These are phyloP conservation scores for Panicum hallii DNA, from an alignment of 202 grass and related monocot species.

Conservation along the genomic window DNA sequence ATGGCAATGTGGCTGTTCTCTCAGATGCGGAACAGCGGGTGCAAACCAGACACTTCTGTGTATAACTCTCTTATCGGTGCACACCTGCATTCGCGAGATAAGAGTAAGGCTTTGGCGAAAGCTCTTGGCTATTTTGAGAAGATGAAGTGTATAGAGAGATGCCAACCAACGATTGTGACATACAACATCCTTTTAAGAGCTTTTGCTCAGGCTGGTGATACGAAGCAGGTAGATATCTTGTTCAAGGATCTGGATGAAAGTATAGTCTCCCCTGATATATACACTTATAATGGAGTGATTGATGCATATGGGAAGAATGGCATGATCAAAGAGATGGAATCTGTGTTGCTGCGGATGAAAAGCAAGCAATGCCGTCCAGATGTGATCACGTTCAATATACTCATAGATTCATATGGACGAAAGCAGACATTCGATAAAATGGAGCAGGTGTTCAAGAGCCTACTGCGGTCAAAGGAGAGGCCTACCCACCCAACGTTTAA, in stretches of 20 bases:
- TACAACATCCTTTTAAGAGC: slow-evolving; percentile 98
- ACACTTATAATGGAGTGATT: slow-evolving; percentile 86
- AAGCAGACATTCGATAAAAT: slow-evolving; percentile 94
- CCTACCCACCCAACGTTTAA: slow-evolving; percentile 93
- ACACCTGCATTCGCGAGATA: slow-evolving; percentile 87
- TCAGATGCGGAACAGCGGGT: slow-evolving; percentile 91
- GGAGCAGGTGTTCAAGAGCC: slow-evolving; percentile 97
- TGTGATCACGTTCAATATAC: slow-evolving; percentile 96
- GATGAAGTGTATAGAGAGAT: slow-evolving; percentile 92
- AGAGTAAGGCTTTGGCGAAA: slow-evolving; percentile 80
- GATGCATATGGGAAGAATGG: slow-evolving; percentile 93
- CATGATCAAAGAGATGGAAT: slow-evolving; percentile 96
- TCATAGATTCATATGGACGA: slow-evolving; percentile 89
- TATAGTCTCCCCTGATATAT: slow-evolving; percentile 72
- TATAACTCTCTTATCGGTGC: slow-evolving; percentile 89
- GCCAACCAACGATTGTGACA: slow-evolving; percentile 84
- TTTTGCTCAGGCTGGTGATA: slow-evolving; percentile 80
- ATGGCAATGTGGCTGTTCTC: slow-evolving; percentile 99
- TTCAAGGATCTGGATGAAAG: slow-evolving; percentile 94
- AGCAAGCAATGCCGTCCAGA: slow-evolving; percentile 80
- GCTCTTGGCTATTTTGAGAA: slow-evolving; percentile 92
- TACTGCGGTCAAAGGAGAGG: slow-evolving; percentile 80
- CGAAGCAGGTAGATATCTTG: slow-evolving; percentile 72
- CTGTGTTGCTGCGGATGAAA: slow-evolving; percentile 81
- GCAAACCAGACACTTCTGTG: slow-evolving; percentile 80